These are phyloP conservation scores for Pelargonium citronellum DNA, from an alignment of 441 rosid genomes.

Conservation along the genomic window DNA sequence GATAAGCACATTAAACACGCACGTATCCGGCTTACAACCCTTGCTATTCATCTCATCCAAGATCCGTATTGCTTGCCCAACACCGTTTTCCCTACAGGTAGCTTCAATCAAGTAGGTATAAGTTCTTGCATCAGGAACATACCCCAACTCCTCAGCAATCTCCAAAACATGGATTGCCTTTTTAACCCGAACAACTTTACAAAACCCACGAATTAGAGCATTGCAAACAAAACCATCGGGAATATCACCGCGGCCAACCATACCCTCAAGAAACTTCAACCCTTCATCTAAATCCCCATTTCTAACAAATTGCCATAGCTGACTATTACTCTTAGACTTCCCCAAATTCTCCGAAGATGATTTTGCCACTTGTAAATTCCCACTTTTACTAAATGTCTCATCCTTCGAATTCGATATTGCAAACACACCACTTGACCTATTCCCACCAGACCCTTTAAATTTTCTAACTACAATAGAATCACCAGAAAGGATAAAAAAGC, in stretches of 20 bases:
- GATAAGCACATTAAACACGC: slow-evolving; percentile 76
- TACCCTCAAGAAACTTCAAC: not conserved
- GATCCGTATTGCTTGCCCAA: slow-evolving; percentile 79
- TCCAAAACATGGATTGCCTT: slow-evolving; percentile 78
- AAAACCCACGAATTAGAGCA: slow-evolving; percentile 69
- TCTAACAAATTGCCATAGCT: not conserved
- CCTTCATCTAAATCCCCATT: not conserved
- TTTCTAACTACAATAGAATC: too few species aligned
- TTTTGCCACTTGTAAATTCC: too few species aligned
- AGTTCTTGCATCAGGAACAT: slow-evolving; percentile 70
- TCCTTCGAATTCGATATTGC: too few species aligned
- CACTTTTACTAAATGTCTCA: too few species aligned
- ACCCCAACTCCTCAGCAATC: slow-evolving; percentile 50
- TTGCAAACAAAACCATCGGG: slow-evolving; percentile 78
- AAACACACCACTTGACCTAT: too few species aligned
- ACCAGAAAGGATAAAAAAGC: too few species aligned
- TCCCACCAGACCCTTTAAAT: too few species aligned
- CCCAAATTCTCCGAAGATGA: not conserved
- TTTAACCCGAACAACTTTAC: slow-evolving; percentile 72
- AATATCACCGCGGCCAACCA: slow-evolving; percentile 17
- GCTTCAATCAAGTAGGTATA: slow-evolving; percentile 86
- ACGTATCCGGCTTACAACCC: slow-evolving; percentile 80
- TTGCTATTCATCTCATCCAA: slow-evolving; percentile 72
- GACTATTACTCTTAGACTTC: not conserved
- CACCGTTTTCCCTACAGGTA: slow-evolving; percentile 73